Evolutionary conservation across 2,329 filamentous ascomycete genomes (phyloP), one percentile per base, ranked within the genome.

Genomic region (Paraphoma chrysanthemicola): DNA sequence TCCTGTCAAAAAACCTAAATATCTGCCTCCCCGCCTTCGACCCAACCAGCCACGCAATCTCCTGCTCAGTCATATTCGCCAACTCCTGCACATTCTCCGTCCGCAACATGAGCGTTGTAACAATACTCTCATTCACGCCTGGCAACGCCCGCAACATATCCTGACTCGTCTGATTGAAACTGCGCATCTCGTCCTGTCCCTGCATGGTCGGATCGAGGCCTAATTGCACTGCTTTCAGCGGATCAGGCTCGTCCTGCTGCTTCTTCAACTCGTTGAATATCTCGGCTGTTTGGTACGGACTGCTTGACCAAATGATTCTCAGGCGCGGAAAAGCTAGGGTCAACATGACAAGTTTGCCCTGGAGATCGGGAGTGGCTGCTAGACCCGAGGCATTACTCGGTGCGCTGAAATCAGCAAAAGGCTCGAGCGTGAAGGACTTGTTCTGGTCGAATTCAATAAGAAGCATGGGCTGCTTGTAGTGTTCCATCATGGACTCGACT

Each of bases 381-480:
- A 83, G 77, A 46, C 82, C 81, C 0, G 89, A 84, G 9, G 88
- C 76, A 52, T 84, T 86, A n/a, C 86, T 71, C 4, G 66, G 54
- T 1, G 60, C 63, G 11, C 60, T 66, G 44, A 82, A 74, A 57
- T 84, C 82, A 1, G 80, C 77, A 57, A 84, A 84, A 0, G 81
- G 81, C 51, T 83, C 95, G 14, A 99, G 88, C 0, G 93, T 98
- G 77, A 99, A 99, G 4, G 92, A 94, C 76, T 96, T 97, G 80
- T 96, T 94, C 73, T 96, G 91, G 74, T 97, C 93, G 75, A 99
- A 99, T 77, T 99, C 95, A 71, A 99, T 98, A 44, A 99, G 86
- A 6, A 99, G 87, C 86, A 98, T 91, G 0, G 93, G 90, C 63
- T 79, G 88, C 71, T 90, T 90, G 85, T 99, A 99, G 79, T 98